A percentile compares a stretch with the other conserved stretches of the same genome.
These are phyloP conservation scores for Oryza australiensis DNA, from an alignment of 176 grass and related monocot species.

Conservation along the genomic window DNA sequence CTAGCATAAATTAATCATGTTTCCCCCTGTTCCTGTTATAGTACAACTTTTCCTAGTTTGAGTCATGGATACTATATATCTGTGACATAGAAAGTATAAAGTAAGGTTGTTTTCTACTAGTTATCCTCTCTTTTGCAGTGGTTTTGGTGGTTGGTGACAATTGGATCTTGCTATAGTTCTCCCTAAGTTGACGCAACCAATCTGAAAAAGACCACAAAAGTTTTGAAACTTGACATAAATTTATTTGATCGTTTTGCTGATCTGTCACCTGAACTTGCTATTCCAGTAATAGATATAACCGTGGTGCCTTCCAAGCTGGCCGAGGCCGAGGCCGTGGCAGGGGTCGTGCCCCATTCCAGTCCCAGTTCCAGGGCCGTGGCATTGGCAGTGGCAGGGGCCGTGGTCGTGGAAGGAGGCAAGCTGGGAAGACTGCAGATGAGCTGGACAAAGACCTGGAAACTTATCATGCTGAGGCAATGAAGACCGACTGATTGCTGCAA, in stretches of 20 bases:
- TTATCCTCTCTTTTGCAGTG: neutral
- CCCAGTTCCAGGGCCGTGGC: constrained; percentile 40
- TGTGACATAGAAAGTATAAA: neutral
- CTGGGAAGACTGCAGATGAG: constrained; percentile 69
- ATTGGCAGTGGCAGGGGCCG: neutral
- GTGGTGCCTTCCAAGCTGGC: constrained; percentile 49
- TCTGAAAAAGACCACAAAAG: neutral
- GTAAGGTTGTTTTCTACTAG: neutral
- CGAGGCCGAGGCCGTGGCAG: constrained; percentile 41
- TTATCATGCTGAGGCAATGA: constrained; percentile 70
- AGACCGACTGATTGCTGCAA: constrained; percentile 48
- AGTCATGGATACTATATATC: constrained; percentile 8
- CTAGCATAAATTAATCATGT: neutral
- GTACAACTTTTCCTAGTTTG: constrained; percentile 24
- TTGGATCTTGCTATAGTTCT: neutral
- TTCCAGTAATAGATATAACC: constrained; percentile 46
- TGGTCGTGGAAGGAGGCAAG: constrained; percentile 48
- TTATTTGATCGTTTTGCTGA: constrained; percentile 8
- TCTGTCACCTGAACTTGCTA: neutral
- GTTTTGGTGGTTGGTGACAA: constrained; percentile 5
- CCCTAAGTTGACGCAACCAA: neutral
- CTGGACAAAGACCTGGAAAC: constrained; percentile 80
- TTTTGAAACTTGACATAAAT: neutral
- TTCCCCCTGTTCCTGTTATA: neutral
- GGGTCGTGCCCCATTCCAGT: constrained; percentile 40